phyloP scores from a whole-genome alignment of 345 rosid genomes.

The Camelina hispida region DNA sequence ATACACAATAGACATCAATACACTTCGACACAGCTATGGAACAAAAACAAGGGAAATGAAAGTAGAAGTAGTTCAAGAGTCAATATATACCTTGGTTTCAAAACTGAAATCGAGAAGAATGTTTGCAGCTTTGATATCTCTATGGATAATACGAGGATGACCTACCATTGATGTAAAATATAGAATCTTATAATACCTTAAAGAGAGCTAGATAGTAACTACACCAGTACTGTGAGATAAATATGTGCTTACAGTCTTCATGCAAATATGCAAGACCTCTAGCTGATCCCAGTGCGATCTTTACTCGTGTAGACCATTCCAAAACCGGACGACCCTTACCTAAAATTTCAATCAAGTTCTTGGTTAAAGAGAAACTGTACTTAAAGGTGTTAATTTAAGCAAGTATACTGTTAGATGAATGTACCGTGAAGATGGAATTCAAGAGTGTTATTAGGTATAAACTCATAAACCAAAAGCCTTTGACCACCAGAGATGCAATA shows the following conservation, averaged over 20 bases:
- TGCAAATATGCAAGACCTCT: slow-evolving; percentile 95
- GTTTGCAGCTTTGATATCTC: slow-evolving; percentile 90
- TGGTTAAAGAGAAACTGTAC: slow-evolving; percentile 12
- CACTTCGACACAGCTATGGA: not conserved
- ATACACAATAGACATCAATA: not conserved
- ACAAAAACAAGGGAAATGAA: not conserved
- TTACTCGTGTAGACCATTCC: slow-evolving; percentile 78
- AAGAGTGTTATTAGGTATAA: slow-evolving; percentile 70
- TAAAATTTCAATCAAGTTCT: slow-evolving; percentile 34
- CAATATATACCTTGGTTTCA: slow-evolving; percentile 67
- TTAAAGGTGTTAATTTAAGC: not conserved
- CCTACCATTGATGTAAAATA: slow-evolving; percentile 51
- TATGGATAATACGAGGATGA: slow-evolving; percentile 86
- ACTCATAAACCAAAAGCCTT: slow-evolving; percentile 75
- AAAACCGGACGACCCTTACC: slow-evolving; percentile 66
- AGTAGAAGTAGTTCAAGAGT: not conserved
- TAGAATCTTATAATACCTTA: not conserved
- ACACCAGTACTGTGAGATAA: not conserved
- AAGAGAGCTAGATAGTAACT: slow-evolving; percentile 15
- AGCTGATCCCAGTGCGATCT: slow-evolving; percentile 88
- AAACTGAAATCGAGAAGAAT: slow-evolving; percentile 76
- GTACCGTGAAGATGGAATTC: slow-evolving; percentile 83
- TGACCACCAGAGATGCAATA: slow-evolving; percentile 64
- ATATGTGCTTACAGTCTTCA: slow-evolving; percentile 77
- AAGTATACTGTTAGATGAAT: not conserved